Evolutionary conservation across 2,329 filamentous ascomycete genomes (phyloP), one percentile per base, ranked within the genome.

Genomic region (Diaporthe batatas): DNA sequence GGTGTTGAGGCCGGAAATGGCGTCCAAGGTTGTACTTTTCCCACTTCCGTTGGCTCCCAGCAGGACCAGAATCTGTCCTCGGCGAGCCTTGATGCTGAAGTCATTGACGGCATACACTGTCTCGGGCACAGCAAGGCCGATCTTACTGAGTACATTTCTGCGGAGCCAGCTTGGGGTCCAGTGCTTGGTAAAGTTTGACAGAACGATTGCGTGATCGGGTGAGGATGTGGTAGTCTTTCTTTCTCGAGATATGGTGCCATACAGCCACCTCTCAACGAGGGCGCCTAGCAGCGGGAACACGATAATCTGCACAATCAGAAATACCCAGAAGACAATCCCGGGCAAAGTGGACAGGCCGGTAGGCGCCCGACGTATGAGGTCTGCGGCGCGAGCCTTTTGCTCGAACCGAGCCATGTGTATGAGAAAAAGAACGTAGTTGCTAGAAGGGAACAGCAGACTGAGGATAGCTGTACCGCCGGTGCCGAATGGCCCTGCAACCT

Each of bases 11-110:
- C 95, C 95, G 14, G 94, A 93, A 75, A 98, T 95, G 7, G 93
- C 92, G 79, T 98, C 94, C 5, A 98, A 87, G 0, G 95, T 97
- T 0, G 95, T 98, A 70, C 92, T 95, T 81, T 98, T 98, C 47
- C 95, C 95, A 77, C 91, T 94, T 23, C 95, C 95, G 79, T 98
- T 98, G 7, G 95, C 94, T 49, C 95, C 95, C 0, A 98, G 87
- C 0, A 98, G 85, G 1, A 95, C 93, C 79, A 97, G 88, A 68
- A 98, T 97, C 77, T 97, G 92, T 0, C 95, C 95, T 75, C 91
- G 90, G 4, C 89, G 87, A 3, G 94, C 93, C 23, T 89, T 87
- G 62, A 98, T 85, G 68, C 88, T 92, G 49, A 98, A 84, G 53
- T 91, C 86, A 73, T 94, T 87, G 53, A 98, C 94, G 4, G 95